Conservation (phyloP, 2,329 filamentous ascomycete genomes). For the Ophiocordyceps australis region DNA sequence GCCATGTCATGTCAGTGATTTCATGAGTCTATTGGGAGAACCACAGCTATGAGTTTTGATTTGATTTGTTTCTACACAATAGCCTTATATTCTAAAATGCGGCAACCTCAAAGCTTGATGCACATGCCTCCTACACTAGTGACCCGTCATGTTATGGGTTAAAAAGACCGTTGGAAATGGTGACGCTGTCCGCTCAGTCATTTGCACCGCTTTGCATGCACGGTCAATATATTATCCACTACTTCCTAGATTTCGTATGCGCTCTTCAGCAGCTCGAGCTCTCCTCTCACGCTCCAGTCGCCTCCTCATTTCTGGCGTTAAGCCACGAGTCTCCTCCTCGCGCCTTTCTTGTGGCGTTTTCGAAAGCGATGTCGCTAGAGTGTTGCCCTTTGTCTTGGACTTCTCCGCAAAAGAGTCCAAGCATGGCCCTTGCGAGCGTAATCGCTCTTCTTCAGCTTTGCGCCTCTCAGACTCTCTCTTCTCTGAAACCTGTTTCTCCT, state of each 20-base stretch:
- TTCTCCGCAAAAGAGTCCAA: slow-evolving; percentile 27
- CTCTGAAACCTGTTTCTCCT: slow-evolving; percentile 52
- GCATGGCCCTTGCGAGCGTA: slow-evolving; percentile 48
- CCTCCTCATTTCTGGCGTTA: slow-evolving; percentile 77
- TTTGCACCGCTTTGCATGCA: neutral
- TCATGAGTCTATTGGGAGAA: too few relatives aligned
- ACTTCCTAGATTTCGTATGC: slow-evolving; percentile 44
- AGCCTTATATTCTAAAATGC: too few relatives aligned
- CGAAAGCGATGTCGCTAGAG: slow-evolving; percentile 30
- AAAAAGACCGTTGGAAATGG: too few relatives aligned
- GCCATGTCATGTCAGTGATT: too few relatives aligned
- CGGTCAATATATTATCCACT: slow-evolving; percentile 7
- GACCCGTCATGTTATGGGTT: too few relatives aligned
- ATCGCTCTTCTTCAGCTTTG: slow-evolving; percentile 53
- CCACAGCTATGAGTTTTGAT: too few relatives aligned
- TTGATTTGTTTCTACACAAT: too few relatives aligned
- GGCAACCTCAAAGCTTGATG: too few relatives aligned
- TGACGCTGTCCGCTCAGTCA: too few relatives aligned
- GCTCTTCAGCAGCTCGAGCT: slow-evolving; percentile 80
- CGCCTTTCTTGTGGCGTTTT: slow-evolving; percentile 68
- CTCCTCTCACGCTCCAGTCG: slow-evolving; percentile 74
- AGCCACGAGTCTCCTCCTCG: slow-evolving; percentile 66
- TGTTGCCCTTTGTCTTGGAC: slow-evolving; percentile 31
- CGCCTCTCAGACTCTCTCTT: slow-evolving; percentile 53
- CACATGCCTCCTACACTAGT: too few relatives aligned